A percentile compares a stretch with the other conserved stretches of the same genome.
Conservation (phyloP, 352 stramenopile genomes). For the Phytophthora kernoviae region DNA sequence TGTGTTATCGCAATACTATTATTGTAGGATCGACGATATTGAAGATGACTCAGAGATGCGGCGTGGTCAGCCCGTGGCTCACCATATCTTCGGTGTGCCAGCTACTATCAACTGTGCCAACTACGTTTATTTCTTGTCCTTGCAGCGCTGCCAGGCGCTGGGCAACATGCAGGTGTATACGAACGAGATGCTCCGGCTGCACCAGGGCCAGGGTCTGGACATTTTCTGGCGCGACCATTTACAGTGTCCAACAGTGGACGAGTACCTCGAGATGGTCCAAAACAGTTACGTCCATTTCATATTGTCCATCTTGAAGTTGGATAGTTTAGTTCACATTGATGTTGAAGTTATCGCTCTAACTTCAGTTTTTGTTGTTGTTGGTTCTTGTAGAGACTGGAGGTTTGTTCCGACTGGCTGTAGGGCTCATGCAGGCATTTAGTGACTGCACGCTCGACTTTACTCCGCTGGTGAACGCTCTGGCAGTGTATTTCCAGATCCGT, state of each 20-base stretch:
- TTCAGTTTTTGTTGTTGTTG: constrained; percentile 3
- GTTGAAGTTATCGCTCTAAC: constrained; percentile 1
- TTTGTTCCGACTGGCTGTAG: constrained; percentile 96
- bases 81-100: constrained; percentile 96
- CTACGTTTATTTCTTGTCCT: constrained; percentile 97
- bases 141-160: constrained; percentile 92
- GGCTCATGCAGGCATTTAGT: constrained; percentile 93
- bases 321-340: background rate
- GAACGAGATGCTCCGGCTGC: constrained; percentile 94
- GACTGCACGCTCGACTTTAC: constrained; percentile 74
- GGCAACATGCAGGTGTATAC: constrained; percentile 94
- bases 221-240: constrained; percentile 94
- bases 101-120: constrained; percentile 98
- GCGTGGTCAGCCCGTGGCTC: constrained; percentile 93
- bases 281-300: constrained; percentile 78
- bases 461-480: constrained; percentile 92
- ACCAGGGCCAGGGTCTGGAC: constrained; percentile 96
- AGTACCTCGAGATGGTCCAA: constrained; percentile 95
- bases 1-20: constrained; percentile 6
- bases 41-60: constrained; percentile 97
- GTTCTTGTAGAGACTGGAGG: constrained; percentile 90
- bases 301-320: background rate
- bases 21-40: constrained; percentile 95
- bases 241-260: constrained; percentile 89
- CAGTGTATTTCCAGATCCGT: constrained; percentile 98